Evolutionary conservation across 2,329 filamentous ascomycete species (phyloP).

Genomic region (Podosphaera fusca): DNA sequence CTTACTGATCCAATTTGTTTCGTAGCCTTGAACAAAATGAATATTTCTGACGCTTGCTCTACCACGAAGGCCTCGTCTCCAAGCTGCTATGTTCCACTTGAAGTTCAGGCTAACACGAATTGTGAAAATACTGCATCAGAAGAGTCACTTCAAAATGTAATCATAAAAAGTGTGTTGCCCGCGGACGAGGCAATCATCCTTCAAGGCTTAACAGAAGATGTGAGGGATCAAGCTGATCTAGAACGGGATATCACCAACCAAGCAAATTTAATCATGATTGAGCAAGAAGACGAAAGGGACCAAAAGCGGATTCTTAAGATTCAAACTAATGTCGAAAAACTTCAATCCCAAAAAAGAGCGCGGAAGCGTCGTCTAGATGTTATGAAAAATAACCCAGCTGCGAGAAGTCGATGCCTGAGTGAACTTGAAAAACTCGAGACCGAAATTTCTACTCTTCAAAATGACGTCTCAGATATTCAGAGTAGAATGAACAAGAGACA

Average conservation of each 20-base stretch:
- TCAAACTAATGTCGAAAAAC: constrained; percentile 28
- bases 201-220: constrained; percentile 38
- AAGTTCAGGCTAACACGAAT: too few species aligned
- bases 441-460: constrained; percentile 26
- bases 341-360: constrained; percentile 40
- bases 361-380: constrained; percentile 32
- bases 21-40: too few species aligned
- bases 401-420: constrained; percentile 21
- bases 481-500: constrained; percentile 58
- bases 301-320: constrained; percentile 37
- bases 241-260: constrained; percentile 61
- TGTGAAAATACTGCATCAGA: too few species aligned
- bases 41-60: too few species aligned
- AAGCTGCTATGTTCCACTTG: too few species aligned
- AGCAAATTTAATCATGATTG: constrained; percentile 33
- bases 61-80: too few species aligned
- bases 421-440: constrained; percentile 14
- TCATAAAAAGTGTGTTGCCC: too few species aligned
- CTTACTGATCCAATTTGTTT: too few species aligned
- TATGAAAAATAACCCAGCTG: constrained; percentile 26
- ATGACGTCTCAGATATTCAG: constrained; percentile 61
- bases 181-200: constrained; percentile 20
- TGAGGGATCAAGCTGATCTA: constrained; percentile 72
- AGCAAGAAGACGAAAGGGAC: constrained; percentile 39
- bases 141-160: too few species aligned